Evolutionary conservation across 2,329 filamentous ascomycete genomes (phyloP), one percentile per base, ranked within the genome.

Genomic region (Sclerotiophoma versabilis): DNA sequence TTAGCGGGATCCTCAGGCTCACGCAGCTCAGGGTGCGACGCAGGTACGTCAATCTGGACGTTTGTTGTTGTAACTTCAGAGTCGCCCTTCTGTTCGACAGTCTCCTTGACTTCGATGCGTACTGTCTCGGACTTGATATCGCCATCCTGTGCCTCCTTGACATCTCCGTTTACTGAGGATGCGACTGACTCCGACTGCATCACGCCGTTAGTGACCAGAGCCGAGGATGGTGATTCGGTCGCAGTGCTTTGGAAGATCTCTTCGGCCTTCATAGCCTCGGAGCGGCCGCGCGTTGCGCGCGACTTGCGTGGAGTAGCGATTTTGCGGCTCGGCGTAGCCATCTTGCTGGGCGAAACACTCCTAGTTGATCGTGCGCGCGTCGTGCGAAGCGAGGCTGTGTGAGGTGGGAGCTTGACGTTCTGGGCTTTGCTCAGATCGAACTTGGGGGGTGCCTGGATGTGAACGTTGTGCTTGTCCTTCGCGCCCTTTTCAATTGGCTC

Each of bases 361-460:
- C 87, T 82, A 36, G 84, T 79, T 43, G 83, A 81, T 56, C 86
- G 81, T 45, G 77, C 76, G 59, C 83, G 80, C 25, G 73, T 70
- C 56, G 77, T 61, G 58, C 72, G 77, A 42, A 72, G 48, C 10
- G 39, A 57, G 7, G 62, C 56, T 26, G 71, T 66, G 48, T 66
- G 60, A 19, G 72, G 63, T 26, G 71, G 64, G 20, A 75, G 78
- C 17, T 70, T 48, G 5, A 65, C 65, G 5, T 63, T 60, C 4
- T 58, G 49, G 10, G 61, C 74, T 36, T 77, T 76, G 17, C 83
- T 77, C 25, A 87, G 61, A 46, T 90, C 87, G 70, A 90, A 96
- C 64, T 87, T 89, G 19, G 95, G 95, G 38, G 95, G 95, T 20
- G 91, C 87, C 14, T 84, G 78, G 62, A 97, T 96, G 57, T 83